Conservation (phyloP, 1,139 yeast genomes). For the Kodamaea fungicola region DNA sequence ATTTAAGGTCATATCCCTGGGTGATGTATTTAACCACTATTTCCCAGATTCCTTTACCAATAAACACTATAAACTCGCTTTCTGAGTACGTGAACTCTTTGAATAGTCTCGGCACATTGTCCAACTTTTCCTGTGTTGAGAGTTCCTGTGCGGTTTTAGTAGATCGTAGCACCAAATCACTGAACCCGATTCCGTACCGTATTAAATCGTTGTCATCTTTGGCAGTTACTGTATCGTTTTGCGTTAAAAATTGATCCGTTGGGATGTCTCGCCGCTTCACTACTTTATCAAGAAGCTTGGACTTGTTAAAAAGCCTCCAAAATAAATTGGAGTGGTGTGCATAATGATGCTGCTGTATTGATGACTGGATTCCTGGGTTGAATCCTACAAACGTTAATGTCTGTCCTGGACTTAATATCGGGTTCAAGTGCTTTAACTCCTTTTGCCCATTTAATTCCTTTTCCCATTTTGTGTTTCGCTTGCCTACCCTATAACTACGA, state of each 20-base stretch:
- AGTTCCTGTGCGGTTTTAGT: conserved; percentile 61
- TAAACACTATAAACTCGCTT: conserved; percentile 50
- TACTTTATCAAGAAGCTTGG: conserved; percentile 38
- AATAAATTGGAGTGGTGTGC: conserved; percentile 71
- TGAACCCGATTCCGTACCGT: conserved; percentile 58
- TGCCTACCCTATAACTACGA: neutral
- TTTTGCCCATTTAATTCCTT: neutral
- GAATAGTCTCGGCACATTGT: conserved; percentile 53
- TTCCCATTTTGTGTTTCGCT: neutral
- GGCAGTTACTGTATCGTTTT: conserved; percentile 12
- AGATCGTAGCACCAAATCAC: conserved; percentile 67
- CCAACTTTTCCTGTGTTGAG: conserved; percentile 47
- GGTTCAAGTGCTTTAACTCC: conserved; percentile 5
- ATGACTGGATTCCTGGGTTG: conserved; percentile 71
- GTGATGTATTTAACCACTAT: conserved; percentile 31
- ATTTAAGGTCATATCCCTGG: conserved; percentile 14
- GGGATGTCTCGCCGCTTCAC: conserved; percentile 7
- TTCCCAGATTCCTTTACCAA: conserved; percentile 85
- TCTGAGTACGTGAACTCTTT: conserved; percentile 34
- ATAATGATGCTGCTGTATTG: conserved; percentile 63
- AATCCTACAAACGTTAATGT: conserved; percentile 63
- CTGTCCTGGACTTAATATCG: conserved; percentile 17
- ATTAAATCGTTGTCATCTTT: conserved; percentile 46
- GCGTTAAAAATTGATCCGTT: conserved; percentile 13
- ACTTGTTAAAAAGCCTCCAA: conserved; percentile 63